Conservation (phyloP, 768 basidiomycete genomes). For the Termitomyces titanicus region DNA sequence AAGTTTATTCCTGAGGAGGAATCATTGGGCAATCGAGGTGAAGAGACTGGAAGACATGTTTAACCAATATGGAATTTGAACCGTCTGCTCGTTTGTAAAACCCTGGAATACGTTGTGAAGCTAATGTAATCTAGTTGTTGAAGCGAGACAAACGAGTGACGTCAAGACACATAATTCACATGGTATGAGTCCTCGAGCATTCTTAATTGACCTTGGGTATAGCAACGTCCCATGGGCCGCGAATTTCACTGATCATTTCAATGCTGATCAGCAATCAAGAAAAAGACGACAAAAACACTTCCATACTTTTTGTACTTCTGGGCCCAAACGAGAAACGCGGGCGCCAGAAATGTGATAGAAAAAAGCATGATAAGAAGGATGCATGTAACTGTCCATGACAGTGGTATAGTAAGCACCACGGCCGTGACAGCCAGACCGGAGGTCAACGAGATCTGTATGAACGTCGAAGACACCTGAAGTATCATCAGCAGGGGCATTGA, state of each 20-base stretch:
- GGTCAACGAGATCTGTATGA: constrained; percentile 53
- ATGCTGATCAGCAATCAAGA: not conserved
- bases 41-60: too few species aligned
- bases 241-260: constrained; percentile 60
- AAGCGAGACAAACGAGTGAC: not conserved
- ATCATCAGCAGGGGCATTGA: constrained; percentile 6
- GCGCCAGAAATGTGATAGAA: constrained; percentile 69
- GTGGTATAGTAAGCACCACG: constrained; percentile 44
- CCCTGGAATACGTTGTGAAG: too few species aligned
- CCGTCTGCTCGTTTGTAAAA: not conserved
- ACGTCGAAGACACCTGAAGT: constrained; percentile 42
- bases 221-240: constrained; percentile 89
- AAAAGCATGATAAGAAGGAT: constrained; percentile 48
- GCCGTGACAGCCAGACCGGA: constrained; percentile 45
- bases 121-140: not conserved
- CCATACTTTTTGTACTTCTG: constrained; percentile 85
- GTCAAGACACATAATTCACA: not conserved
- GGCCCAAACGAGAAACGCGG: constrained; percentile 76
- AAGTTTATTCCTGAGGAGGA: constrained; percentile 32
- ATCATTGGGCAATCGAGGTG: not conserved
- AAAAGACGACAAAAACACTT: constrained; percentile 7
- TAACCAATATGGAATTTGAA: not conserved
- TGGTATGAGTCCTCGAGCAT: too few species aligned
- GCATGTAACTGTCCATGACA: constrained; percentile 53
- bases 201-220: constrained; percentile 59